Evolutionary conservation across 208 protist genomes (phyloP).

Genomic region (Sergeia podlipaevii): DNA sequence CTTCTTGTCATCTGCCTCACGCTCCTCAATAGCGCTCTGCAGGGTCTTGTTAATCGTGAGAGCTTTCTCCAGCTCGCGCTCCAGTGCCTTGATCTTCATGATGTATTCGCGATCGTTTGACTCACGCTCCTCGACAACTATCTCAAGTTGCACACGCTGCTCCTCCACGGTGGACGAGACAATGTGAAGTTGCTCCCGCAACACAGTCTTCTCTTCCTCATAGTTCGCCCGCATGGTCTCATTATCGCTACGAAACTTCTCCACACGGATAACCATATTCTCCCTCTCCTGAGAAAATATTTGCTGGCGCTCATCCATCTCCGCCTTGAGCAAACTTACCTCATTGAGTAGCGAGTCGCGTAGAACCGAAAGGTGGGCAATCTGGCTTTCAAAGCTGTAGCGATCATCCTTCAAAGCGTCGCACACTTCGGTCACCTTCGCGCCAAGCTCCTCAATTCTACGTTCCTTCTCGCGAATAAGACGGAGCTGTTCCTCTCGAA

Average conservation of each 20-base stretch:
- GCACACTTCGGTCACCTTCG: conserved; percentile 37
- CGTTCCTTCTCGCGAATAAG: conserved; percentile 52
- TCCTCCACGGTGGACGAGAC: conserved; percentile 35
- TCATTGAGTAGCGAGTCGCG: conserved; percentile 71
- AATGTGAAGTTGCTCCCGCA: conserved; percentile 29
- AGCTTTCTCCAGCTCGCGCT: conserved; percentile 77
- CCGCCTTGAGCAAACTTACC: conserved; percentile 40
- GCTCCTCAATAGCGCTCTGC: conserved; percentile 62
- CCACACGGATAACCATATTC: conserved; percentile 14
- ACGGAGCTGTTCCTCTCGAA: conserved; percentile 61
- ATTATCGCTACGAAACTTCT: conserved; percentile 29
- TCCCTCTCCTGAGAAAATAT: conserved; percentile 28
- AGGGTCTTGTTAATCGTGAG: conserved; percentile 61
- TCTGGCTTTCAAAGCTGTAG: conserved; percentile 32
- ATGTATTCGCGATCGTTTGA: conserved; percentile 34
- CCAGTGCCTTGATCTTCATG: conserved; percentile 33
- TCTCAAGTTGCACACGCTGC: conserved; percentile 35
- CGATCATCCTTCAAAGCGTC: conserved; percentile 31
- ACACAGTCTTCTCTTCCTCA: conserved; percentile 28
- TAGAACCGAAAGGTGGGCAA: conserved; percentile 45
- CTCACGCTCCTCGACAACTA: conserved; percentile 35
- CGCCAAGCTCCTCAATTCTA: conserved; percentile 48
- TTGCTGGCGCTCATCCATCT: conserved; percentile 38
- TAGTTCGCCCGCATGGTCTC: conserved; percentile 21
- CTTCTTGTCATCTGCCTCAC: conserved; percentile 74